Evolutionary conservation across 192 early-diverging fungal genomes (phyloP), one percentile per base, ranked within the genome.

Genomic region (Coemansia sp.): DNA sequence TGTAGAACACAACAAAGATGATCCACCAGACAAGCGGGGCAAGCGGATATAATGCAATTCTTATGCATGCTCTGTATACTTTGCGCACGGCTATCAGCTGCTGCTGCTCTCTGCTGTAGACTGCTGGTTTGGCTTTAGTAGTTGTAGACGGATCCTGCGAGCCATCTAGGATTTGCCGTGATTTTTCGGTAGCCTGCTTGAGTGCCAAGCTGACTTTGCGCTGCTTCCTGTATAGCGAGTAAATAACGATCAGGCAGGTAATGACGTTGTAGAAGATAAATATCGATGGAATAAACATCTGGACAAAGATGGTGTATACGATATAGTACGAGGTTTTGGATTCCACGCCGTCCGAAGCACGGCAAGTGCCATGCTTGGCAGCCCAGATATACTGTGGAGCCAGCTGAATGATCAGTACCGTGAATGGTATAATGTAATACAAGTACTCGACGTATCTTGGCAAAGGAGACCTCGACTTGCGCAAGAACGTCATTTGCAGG

Each of bases 21-120:
- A 62, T 41, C 63, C 58, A 66, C 59, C 64, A 66, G 14, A 40
- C 15, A 0, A 73, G 1, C 23, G 64, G 70, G 7, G 55, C 58
- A 38, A 66, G 37, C 1, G 70, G 63, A 47, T 72, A 72, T 3
- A 66, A 46, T 3, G 70, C 70, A 40, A 72, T 72, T n/a, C 70
- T 62, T 12, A 72, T 72, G 18, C 58, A 60, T 11, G 70, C 63
- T 11, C 45, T 38, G 45, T 72, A 62, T 34, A 72, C 63, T 18
- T 34, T 61, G 51, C 55, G 63, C 20, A 64, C 58, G n/a, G 62
- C 54, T 38, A 46, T 39, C 10, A 71, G 58, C 21, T 61, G 69
- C 6, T 53, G 47, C 23, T 41, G 18, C 5, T 71, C 69, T 36
- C 56, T 56, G 12, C 28, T 15, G n/a, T 62, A 32, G 11, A 71